These are phyloP conservation scores for Silybum marianum DNA, from an alignment of 129 eudicot species.

Conservation along the genomic window DNA sequence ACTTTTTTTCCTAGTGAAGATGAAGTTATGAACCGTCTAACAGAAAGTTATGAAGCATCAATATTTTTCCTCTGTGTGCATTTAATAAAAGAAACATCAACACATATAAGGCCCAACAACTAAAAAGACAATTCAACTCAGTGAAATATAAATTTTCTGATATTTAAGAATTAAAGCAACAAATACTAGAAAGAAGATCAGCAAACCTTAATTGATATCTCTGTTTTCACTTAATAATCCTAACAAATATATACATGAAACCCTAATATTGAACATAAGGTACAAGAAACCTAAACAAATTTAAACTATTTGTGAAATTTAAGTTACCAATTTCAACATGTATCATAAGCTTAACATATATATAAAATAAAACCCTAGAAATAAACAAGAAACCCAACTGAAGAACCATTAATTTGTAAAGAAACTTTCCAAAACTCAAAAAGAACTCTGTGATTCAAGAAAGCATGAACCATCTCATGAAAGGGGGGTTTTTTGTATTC, in stretches of 20 bases:
- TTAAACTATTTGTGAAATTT: no score
- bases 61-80: neutral
- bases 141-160: neutral
- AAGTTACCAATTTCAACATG: neutral
- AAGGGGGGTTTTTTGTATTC: neutral
- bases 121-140: neutral
- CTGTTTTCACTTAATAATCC: slow-evolving; percentile 5
- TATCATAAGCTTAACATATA: neutral
- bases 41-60: neutral
- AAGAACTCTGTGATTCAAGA: slow-evolving; percentile 2
- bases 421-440: neutral
- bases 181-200: neutral
- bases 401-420: neutral
- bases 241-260: neutral
- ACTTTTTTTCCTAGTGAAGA: neutral
- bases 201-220: neutral
- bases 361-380: neutral
- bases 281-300: neutral
- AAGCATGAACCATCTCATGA: neutral
- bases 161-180: neutral
- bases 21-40: neutral
- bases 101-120: neutral
- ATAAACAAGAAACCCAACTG: slow-evolving; percentile 1
- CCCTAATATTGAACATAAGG: neutral
- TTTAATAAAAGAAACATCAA: slow-evolving; percentile 3